Evolutionary conservation across 176 grass and related monocot genomes (phyloP).

Genomic region (Carex littledalei): DNA sequence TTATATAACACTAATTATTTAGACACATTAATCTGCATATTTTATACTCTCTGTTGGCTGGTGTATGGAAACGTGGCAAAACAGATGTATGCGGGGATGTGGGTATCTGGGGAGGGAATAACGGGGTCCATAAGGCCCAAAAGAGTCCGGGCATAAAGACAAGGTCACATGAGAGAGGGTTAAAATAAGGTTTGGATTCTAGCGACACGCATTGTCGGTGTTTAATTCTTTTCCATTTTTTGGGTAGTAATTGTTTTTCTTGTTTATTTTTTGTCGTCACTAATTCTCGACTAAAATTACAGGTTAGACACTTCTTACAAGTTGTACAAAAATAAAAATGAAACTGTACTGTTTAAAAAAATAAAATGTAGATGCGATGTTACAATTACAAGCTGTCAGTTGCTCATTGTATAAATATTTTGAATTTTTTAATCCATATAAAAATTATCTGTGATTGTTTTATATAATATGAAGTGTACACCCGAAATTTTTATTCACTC

Average conservation of each 20-base stretch:
- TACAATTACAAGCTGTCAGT: too few species aligned
- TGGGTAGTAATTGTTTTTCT: background rate
- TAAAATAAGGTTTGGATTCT: constrained; percentile 25
- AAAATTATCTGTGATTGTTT: too few species aligned
- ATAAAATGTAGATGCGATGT: too few species aligned
- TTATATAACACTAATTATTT: background rate
- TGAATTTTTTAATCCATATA: too few species aligned
- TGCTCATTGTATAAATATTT: too few species aligned
- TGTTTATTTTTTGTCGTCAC: background rate
- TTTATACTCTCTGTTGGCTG: background rate
- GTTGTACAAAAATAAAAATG: too few species aligned
- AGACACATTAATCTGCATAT: background rate
- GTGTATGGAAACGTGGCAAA: background rate
- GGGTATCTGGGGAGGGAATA: background rate
- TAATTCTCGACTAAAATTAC: background rate
- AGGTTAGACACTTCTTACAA: background rate
- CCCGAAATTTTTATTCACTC: too few species aligned
- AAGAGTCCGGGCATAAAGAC: background rate
- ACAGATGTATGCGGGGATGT: background rate
- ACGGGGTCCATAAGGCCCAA: background rate
- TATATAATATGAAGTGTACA: too few species aligned
- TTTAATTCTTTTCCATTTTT: background rate
- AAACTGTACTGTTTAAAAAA: too few species aligned
- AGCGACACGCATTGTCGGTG: constrained; percentile 34
- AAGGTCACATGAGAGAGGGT: constrained; percentile 10